phyloP scores from a whole-genome alignment of 2,329 filamentous ascomycete species.

The Fusarium sp. region DNA sequence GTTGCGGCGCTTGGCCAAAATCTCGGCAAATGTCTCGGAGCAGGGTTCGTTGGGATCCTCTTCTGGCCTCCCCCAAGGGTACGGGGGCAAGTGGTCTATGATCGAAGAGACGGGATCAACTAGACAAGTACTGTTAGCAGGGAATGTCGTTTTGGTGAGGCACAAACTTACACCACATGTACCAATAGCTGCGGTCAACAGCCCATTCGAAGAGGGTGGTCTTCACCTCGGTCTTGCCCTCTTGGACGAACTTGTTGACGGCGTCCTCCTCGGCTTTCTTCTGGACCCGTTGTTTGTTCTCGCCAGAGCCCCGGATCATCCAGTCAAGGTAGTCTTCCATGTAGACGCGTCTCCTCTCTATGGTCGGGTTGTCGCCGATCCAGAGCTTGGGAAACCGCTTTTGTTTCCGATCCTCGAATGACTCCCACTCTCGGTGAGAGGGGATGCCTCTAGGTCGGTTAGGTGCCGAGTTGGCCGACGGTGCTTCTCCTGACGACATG shows the following conservation, averaged over 20 bases:
- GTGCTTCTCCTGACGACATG: background rate
- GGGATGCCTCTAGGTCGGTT: background rate
- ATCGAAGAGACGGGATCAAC: background rate
- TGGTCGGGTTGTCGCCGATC: background rate
- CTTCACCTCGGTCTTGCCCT: background rate
- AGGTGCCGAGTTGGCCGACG: background rate
- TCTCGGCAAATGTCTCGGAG: background rate
- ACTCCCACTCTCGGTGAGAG: background rate
- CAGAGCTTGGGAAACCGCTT: background rate
- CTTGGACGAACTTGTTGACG: background rate
- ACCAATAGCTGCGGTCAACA: background rate
- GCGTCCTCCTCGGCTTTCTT: background rate
- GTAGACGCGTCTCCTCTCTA: background rate
- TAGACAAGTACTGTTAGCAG: background rate
- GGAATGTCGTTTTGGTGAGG: background rate
- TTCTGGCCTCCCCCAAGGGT: background rate
- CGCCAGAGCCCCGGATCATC: background rate
- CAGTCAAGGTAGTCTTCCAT: background rate
- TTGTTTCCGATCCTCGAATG: background rate
- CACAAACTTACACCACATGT: background rate
- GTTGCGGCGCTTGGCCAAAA: background rate
- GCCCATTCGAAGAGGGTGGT: background rate
- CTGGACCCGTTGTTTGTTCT: background rate
- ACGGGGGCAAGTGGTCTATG: background rate
- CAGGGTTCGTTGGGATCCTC: background rate